Percentiles rank a stretch among this genome's conserved stretches.
Evolutionary conservation across 2,329 filamentous ascomycete genomes (phyloP).

Genomic region (Hypoxylon sp.): DNA sequence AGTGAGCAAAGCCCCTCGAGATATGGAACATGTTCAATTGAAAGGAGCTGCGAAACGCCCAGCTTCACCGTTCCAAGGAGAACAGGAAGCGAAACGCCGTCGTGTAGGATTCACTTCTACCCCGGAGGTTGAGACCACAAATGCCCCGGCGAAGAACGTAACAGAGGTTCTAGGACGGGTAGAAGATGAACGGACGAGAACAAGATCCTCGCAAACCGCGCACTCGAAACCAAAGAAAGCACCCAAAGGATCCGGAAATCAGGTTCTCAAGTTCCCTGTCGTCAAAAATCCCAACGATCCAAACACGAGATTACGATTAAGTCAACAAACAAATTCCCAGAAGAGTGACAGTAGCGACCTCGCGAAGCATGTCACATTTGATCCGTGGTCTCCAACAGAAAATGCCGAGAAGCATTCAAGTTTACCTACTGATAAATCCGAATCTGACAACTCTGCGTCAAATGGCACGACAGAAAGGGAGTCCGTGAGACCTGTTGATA

Average conservation of each 20-base stretch:
- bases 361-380: slow-evolving; percentile 58
- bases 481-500: slow-evolving; percentile 34
- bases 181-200: slow-evolving; percentile 21
- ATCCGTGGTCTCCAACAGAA: slow-evolving; percentile 38
- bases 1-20: slow-evolving; percentile 53
- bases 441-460: slow-evolving; percentile 40
- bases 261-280: slow-evolving; percentile 75
- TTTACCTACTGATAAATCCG: slow-evolving; percentile 36
- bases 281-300: slow-evolving; percentile 82
- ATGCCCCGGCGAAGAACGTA: slow-evolving; percentile 10
- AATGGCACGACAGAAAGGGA: slow-evolving; percentile 34
- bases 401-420: slow-evolving; percentile 18
- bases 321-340: slow-evolving; percentile 73
- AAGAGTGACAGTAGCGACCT: slow-evolving; percentile 58
- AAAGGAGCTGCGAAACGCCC: slow-evolving; percentile 45
- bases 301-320: slow-evolving; percentile 73
- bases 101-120: slow-evolving; percentile 48
- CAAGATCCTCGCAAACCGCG: slow-evolving; percentile 44
- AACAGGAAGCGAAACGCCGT: slow-evolving; percentile 50
- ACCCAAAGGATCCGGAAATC: slow-evolving; percentile 59
- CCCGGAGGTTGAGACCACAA: slow-evolving; percentile 1
- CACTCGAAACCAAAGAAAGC: slow-evolving; percentile 51
- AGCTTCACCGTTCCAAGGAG: slow-evolving; percentile 33
- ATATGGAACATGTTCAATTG: slow-evolving; percentile 23
- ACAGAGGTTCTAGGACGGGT: slow-evolving; percentile 4